phyloP scores from a whole-genome alignment of 2,329 filamentous ascomycete species.

The Fonsecaea multimorphosa region DNA sequence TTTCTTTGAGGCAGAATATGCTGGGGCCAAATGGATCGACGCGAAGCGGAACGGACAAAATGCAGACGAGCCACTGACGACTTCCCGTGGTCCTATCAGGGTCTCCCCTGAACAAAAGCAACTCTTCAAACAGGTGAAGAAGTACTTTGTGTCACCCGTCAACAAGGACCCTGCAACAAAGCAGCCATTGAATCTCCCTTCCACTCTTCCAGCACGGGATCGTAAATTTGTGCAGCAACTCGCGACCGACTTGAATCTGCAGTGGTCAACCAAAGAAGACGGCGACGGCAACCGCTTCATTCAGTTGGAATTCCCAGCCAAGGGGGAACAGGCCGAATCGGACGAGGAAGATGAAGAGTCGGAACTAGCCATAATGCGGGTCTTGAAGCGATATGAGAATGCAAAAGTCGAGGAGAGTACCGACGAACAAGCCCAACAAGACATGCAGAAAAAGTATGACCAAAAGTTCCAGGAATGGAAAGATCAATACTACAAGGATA shows the following conservation, averaged over 20 bases:
- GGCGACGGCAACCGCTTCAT: slow-evolving; percentile 71
- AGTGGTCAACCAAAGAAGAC: slow-evolving; percentile 69
- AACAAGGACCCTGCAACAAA: slow-evolving; percentile 53
- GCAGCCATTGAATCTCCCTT: slow-evolving; percentile 73
- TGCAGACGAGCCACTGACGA: slow-evolving; percentile 62
- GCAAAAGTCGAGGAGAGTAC: slow-evolving; percentile 83
- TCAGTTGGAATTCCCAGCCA: slow-evolving; percentile 63
- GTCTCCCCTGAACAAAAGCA: slow-evolving; percentile 82
- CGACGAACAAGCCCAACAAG: slow-evolving; percentile 76
- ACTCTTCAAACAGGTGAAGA: slow-evolving; percentile 80
- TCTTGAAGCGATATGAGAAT: slow-evolving; percentile 89
- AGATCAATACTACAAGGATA: slow-evolving; percentile 86
- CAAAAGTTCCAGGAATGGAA: slow-evolving; percentile 93
- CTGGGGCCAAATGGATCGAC: slow-evolving; percentile 89
- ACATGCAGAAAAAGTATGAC: slow-evolving; percentile 84
- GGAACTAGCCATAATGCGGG: slow-evolving; percentile 78
- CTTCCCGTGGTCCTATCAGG: slow-evolving; percentile 59
- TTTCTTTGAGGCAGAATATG: slow-evolving; percentile 90
- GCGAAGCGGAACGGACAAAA: slow-evolving; percentile 78
- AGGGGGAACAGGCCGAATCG: slow-evolving; percentile 65
- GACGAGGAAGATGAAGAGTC: slow-evolving; percentile 84
- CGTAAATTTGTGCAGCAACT: slow-evolving; percentile 92
- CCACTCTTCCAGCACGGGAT: slow-evolving; percentile 77
- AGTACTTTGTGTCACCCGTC: slow-evolving; percentile 75
- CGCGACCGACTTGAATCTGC: slow-evolving; percentile 70